Evolutionary conservation across 768 basidiomycete species (phyloP), one percentile per base, ranked within the genome.

Genomic region (Suillus subluteus): DNA sequence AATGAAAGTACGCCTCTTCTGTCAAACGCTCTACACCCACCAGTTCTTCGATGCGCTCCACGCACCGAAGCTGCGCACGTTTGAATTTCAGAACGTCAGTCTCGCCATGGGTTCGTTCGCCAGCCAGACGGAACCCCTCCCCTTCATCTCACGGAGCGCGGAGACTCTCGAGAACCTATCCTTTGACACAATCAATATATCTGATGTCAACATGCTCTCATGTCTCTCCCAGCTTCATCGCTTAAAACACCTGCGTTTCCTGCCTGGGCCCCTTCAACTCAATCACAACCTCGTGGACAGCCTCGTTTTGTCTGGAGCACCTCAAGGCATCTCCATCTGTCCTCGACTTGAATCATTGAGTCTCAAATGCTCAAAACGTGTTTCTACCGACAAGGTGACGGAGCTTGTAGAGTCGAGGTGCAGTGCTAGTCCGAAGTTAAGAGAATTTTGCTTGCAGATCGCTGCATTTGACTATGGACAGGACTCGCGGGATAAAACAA

Each of bases 211-310:
- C 5, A 32, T 78, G 3, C 1, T 77, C 21, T 56, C 68, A 7
- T 76, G 75, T 38, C 66, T 76, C 26, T 58, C 54, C 1, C 75
- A 68, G 8, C 68, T 76, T 13, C 64, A 38, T 37, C 68, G 43
- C 6, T 26, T 76, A 3, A 72, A 65, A 66, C 63, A 59, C 46
- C 12, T 78, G 56, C 46, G 64, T 13, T 71, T 69, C 43, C 64
- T 78, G 2, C 75, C 75, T 5, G 72, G 77, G 15, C 55, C 72
- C n/a, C 68, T 78, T 6, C 67, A 75, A n/a, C 73, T 76, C 46
- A 77, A 78, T 46, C 75, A 78, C 16, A 74, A 73, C 16, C 72
- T 76, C 55, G 44, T 77, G 46, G 40, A 66, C n/a, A 74, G 67
- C 43, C 74, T 78, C 21, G 26, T 70, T 11, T 38, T 37, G n/a